Conservation (phyloP, 2,329 filamentous ascomycete species). For the Colletotrichum filicis region DNA sequence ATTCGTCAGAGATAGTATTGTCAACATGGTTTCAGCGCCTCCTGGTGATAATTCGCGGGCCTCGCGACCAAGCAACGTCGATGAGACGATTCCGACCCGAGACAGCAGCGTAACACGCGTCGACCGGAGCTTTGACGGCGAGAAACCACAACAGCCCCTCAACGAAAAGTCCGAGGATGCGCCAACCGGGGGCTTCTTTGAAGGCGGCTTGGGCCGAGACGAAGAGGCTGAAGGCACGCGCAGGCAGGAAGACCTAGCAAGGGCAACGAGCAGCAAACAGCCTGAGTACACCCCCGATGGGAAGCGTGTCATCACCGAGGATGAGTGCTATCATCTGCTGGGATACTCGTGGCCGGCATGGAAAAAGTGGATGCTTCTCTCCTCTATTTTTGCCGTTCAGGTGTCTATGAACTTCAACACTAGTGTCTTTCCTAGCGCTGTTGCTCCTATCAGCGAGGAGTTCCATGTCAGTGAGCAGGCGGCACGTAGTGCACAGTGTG, state of each 20-base stretch:
- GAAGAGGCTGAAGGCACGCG: constrained; percentile 15
- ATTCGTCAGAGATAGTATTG: background rate
- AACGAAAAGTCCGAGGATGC: background rate
- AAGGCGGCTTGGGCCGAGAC: constrained; percentile 16
- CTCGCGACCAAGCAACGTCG: background rate
- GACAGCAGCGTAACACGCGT: constrained; percentile 23
- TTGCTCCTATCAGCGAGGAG: constrained; percentile 54
- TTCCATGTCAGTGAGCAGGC: constrained; percentile 58
- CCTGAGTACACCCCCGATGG: constrained; percentile 36
- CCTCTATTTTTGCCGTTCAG: constrained; percentile 62
- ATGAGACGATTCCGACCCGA: background rate
- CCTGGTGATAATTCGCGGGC: background rate
- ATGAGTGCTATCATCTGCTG: constrained; percentile 58
- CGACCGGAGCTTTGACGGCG: constrained; percentile 11
- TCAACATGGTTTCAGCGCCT: constrained; percentile 1
- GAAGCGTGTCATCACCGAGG: constrained; percentile 57
- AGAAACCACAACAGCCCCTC: background rate
- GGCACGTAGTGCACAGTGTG: constrained; percentile 57
- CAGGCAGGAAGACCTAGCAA: constrained; percentile 1
- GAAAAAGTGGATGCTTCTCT: constrained; percentile 65
- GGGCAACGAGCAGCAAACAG: constrained; percentile 6
- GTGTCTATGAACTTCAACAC: constrained; percentile 68
- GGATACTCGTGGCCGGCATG: constrained; percentile 54
- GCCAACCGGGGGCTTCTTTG: constrained; percentile 1
- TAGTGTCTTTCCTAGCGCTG: constrained; percentile 61